These are phyloP conservation scores for Floccularia luteovirens DNA, from an alignment of 768 basidiomycete species.

Conservation along the genomic window DNA sequence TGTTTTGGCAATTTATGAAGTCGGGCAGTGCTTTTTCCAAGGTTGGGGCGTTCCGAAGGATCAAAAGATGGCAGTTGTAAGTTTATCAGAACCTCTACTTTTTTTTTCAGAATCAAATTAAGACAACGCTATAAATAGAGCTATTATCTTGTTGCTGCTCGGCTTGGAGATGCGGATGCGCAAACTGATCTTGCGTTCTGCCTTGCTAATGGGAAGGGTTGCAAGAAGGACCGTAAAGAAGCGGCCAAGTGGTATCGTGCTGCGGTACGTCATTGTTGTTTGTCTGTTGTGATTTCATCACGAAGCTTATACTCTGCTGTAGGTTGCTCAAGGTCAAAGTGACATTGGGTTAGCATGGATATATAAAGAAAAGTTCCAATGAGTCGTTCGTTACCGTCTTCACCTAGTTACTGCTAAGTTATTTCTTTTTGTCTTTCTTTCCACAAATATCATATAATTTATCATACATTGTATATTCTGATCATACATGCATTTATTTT, in stretches of 20 bases:
- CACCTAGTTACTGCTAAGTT: too few species aligned
- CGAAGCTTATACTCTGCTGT: constrained; percentile 4
- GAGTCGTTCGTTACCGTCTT: too few species aligned
- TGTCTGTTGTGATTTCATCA: too few species aligned
- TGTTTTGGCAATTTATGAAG: constrained; percentile 85
- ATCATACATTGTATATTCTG: too few species aligned
- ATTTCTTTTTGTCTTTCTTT: too few species aligned
- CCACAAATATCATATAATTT: too few species aligned
- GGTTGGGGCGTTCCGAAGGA: constrained; percentile 88
- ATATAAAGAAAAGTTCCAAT: constrained; percentile 80
- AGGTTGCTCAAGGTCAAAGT: constrained; percentile 63
- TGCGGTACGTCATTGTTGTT: constrained; percentile 43
- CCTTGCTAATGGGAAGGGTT: constrained; percentile 79
- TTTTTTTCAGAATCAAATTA: constrained; percentile 1
- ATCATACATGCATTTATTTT: too few species aligned
- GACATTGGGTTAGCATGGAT: constrained; percentile 87
- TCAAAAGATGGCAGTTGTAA: constrained; percentile 82
- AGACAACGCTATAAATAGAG: constrained; percentile 32
- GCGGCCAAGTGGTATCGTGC: constrained; percentile 88
- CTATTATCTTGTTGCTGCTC: constrained; percentile 80
- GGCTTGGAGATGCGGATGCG: constrained; percentile 80
- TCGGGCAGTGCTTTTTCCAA: constrained; percentile 88
- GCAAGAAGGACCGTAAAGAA: constrained; percentile 81
- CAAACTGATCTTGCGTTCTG: constrained; percentile 84
- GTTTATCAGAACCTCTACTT: constrained; percentile 23